Evolutionary conservation across 1,284 basidiomycete genomes (phyloP), one percentile per base, ranked within the genome.

Genomic region (Calocybe gambosa): DNA sequence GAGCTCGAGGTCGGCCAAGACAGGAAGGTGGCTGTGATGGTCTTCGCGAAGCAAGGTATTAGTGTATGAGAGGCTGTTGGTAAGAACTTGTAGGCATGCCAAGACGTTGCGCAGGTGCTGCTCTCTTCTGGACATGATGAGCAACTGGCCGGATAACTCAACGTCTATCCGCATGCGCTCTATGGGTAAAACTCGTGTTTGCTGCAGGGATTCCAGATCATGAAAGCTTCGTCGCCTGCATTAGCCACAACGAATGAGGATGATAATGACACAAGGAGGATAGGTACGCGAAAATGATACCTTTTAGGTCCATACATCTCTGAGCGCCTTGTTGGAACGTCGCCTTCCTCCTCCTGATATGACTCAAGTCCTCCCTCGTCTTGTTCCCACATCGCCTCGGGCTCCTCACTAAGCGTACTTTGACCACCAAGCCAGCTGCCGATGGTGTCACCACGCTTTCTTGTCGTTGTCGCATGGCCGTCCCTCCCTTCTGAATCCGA

Each of bases 121-220:
- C 58, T 84, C 79, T 53, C 86, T 72, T 37, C 85, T 67, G 28
- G 64, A 65, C 77, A 87, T 79, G 50, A 83, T 73, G 21, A 89
- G 67, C 39, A 84, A 61, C 58, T 89, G 81, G 2, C 81, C 83
- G 56, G 80, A 80, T n/a, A 89, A 68, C 53, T 84, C 85, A 29
- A 88, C 85, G 55, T 89, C 86, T 39, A 85, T 78, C 42, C 74
- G 74, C 82, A 89, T 82, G 55, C 74, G 69, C 41, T 87, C 81
- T 10, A 72, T 50, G 4, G 73, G 70, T 21, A 86, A 60, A 7
- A 80, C 64, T 20, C 67, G 67, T 41, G 71, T 59, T 36, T 64
- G 64, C 34, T 61, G 64, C 50, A 78, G 66, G 13, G 72, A 71
- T 18, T 63, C 55, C 1, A 77, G 56, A 60, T 81, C 80, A 50